A percentile compares a stretch with the other conserved stretches of the same genome.
phyloP scores from a whole-genome alignment of 345 rosid species.

The Dipteronia dyeriana region DNA sequence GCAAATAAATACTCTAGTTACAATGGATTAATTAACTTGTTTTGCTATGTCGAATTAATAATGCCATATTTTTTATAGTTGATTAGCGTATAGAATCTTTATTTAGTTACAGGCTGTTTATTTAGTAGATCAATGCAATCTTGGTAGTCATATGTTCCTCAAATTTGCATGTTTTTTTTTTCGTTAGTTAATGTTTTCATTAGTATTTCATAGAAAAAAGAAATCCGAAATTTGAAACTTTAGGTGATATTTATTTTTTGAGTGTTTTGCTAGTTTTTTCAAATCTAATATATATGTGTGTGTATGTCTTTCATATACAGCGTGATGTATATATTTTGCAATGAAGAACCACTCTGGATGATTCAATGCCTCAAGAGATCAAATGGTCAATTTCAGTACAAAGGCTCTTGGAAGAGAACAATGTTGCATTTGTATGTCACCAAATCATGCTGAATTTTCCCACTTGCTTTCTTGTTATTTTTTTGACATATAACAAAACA shows the following conservation, averaged over 20 bases:
- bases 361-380: slow-evolving; percentile 53
- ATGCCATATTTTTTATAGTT: no score
- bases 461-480: neutral
- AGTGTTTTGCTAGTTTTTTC: neutral
- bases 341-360: slow-evolving; percentile 97
- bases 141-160: neutral
- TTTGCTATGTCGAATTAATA: no score
- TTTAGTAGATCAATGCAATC: neutral
- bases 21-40: neutral
- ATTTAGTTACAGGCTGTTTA: no score
- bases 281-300: neutral
- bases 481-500: neutral
- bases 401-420: slow-evolving; percentile 92
- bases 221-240: neutral
- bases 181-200: neutral
- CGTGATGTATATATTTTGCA: slow-evolving; percentile 82
- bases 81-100: no score
- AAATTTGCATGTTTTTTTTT: neutral
- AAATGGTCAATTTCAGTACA: slow-evolving; percentile 58
- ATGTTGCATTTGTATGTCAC: slow-evolving; percentile 56
- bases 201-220: neutral
- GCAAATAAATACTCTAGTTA: neutral
- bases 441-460: neutral
- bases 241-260: neutral
- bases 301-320: slow-evolving; percentile 37